These are phyloP conservation scores for Mortierella sp. DNA, from an alignment of 371 early-diverging fungal species.

Conservation along the genomic window DNA sequence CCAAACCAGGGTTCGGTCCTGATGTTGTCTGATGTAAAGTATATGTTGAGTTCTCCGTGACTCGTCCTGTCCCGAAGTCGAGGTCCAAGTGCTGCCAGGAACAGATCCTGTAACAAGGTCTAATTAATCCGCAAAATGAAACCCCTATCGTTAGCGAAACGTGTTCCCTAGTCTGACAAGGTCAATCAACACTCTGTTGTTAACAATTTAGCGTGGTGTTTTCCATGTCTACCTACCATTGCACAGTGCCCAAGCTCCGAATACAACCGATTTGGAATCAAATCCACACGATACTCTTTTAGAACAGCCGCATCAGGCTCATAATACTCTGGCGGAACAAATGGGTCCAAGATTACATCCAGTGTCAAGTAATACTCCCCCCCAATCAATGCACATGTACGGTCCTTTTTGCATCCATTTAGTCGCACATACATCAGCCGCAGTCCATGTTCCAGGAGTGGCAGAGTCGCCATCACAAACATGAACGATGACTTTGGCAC, in stretches of 20 bases:
- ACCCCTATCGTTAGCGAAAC: background rate
- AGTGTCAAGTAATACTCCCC: constrained; percentile 56
- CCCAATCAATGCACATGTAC: constrained; percentile 32
- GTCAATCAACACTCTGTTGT: no score
- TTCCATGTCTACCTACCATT: constrained; percentile 22
- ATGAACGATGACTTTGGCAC: constrained; percentile 16
- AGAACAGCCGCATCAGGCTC: constrained; percentile 3
- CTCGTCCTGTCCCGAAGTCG: constrained; percentile 54
- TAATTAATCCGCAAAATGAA: background rate
- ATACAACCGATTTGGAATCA: constrained; percentile 31
- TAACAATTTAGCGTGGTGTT: no score
- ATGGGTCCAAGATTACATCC: constrained; percentile 44
- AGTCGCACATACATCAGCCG: constrained; percentile 37
- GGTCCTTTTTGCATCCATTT: constrained; percentile 49
- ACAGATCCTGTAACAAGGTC: constrained; percentile 47
- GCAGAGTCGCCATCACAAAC: constrained; percentile 48
- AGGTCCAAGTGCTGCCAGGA: constrained; percentile 34
- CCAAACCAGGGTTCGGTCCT: constrained; percentile 33
- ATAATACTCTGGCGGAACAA: constrained; percentile 45
- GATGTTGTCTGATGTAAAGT: constrained; percentile 32
- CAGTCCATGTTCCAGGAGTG: constrained; percentile 48
- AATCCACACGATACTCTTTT: background rate
- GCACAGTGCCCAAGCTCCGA: constrained; percentile 19
- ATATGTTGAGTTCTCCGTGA: constrained; percentile 51
- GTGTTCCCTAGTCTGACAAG: no score